Conservation (phyloP, 371 early-diverging fungal species). For the Zychaea mexicana region DNA sequence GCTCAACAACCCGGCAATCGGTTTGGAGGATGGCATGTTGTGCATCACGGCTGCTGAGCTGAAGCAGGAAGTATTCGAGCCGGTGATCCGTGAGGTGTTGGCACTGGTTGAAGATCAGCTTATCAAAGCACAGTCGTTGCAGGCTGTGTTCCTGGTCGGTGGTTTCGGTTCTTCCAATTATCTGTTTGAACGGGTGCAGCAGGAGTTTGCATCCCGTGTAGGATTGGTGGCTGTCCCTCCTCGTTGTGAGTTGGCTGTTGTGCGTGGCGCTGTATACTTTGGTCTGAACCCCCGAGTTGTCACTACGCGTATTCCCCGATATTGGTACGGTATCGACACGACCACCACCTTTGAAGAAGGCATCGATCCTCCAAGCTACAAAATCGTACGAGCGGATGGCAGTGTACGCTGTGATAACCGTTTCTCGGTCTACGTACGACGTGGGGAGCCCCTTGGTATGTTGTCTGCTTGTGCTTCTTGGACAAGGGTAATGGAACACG, state of each 20-base stretch:
- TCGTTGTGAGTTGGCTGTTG: conserved; percentile 52
- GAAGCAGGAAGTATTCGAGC: conserved; percentile 49
- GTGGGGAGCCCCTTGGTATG: conserved; percentile 42
- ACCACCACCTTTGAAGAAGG: conserved; percentile 52
- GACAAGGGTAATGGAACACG: too few species aligned
- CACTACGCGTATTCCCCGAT: conserved; percentile 55
- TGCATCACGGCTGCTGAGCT: conserved; percentile 51
- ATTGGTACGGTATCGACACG: conserved; percentile 61
- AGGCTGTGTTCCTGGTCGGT: conserved; percentile 61
- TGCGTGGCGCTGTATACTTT: conserved; percentile 54
- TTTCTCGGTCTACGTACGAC: conserved; percentile 47
- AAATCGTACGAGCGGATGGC: conserved; percentile 48
- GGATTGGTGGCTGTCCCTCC: conserved; percentile 52
- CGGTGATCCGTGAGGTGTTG: conserved; percentile 45
- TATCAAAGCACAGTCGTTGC: conserved; percentile 33
- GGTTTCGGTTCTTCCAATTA: conserved; percentile 65
- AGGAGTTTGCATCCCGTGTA: conserved; percentile 35
- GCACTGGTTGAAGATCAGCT: conserved; percentile 47
- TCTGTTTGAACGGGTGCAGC: conserved; percentile 48
- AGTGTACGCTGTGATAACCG: conserved; percentile 49
- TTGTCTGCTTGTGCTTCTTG: conserved; percentile 11
- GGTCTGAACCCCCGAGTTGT: conserved; percentile 53
- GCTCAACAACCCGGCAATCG: conserved; percentile 50
- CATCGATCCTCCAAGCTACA: conserved; percentile 50
- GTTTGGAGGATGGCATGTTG: conserved; percentile 56